phyloP scores from a whole-genome alignment of 768 basidiomycete genomes.

The Lentinula sp. region DNA sequence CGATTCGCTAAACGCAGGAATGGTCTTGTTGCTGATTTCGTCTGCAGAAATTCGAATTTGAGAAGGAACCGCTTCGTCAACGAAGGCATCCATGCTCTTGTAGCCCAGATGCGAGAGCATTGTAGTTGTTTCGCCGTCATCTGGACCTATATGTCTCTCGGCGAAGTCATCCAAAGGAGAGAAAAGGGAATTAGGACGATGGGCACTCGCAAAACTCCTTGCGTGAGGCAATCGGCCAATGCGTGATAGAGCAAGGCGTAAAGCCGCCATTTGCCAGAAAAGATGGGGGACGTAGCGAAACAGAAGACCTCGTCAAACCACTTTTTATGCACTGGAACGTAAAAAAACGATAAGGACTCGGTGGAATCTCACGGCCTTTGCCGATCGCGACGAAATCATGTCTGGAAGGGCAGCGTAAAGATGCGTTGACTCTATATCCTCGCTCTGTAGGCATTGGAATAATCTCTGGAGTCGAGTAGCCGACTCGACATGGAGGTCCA shows the following conservation, averaged over 20 bases:
- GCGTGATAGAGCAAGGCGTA: slow-evolving; percentile 18
- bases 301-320: slow-evolving; percentile 9
- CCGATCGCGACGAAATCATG: neutral
- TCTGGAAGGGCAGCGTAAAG: too few relatives aligned
- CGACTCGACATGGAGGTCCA: too few relatives aligned
- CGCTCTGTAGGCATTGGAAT: neutral
- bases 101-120: slow-evolving; percentile 89
- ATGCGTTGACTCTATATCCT: neutral
- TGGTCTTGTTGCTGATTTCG: slow-evolving; percentile 58
- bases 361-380: neutral
- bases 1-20: slow-evolving; percentile 78
- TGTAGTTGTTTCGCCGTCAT: slow-evolving; percentile 65
- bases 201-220: slow-evolving; percentile 55
- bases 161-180: slow-evolving; percentile 85
- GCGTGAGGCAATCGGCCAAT: slow-evolving; percentile 15
- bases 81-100: slow-evolving; percentile 82
- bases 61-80: slow-evolving; percentile 74
- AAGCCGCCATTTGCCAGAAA: slow-evolving; percentile 19
- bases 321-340: neutral
- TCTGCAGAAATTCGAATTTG: slow-evolving; percentile 67
- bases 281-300: slow-evolving; percentile 6
- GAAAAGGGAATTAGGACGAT: slow-evolving; percentile 61
- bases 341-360: slow-evolving; percentile 14
- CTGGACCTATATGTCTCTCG: slow-evolving; percentile 90
- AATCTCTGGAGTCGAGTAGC: neutral